These are phyloP conservation scores for Schwanniomyces occidentalis DNA, from an alignment of 805 yeast genomes.

Conservation along the genomic window DNA sequence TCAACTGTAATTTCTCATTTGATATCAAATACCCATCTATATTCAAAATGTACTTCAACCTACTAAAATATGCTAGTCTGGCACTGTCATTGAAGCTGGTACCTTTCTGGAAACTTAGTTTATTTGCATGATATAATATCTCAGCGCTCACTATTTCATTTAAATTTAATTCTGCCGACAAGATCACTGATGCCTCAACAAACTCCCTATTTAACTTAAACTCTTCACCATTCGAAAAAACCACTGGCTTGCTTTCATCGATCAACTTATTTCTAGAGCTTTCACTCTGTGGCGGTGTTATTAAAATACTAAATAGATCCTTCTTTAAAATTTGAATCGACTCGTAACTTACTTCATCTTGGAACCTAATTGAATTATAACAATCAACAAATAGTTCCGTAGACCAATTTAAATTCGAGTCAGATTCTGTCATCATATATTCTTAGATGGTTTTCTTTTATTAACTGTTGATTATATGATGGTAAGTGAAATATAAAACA, in stretches of 20 bases:
- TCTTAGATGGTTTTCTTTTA: constrained; percentile 1
- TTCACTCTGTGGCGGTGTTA: constrained; percentile 45
- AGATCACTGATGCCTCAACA: constrained; percentile 56
- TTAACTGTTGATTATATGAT: no score
- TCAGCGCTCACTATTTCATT: constrained; percentile 81
- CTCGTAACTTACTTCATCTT: constrained; percentile 20
- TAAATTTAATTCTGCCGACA: constrained; percentile 50
- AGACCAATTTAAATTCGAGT: constrained; percentile 33
- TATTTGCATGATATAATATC: constrained; percentile 51
- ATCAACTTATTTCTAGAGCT: constrained; percentile 49
- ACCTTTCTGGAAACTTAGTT: constrained; percentile 44
- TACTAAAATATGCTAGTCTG: constrained; percentile 61
- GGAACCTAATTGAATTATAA: constrained; percentile 44
- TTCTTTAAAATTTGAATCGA: constrained; percentile 33
- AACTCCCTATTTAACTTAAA: constrained; percentile 68
- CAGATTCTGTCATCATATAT: constrained; percentile 2
- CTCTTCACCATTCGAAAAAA: constrained; percentile 57
- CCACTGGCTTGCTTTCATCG: constrained; percentile 28
- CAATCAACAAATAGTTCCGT: constrained; percentile 42
- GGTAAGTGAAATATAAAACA: background rate
- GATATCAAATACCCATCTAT: constrained; percentile 43
- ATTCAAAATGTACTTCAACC: constrained; percentile 74
- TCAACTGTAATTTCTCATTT: constrained; percentile 18
- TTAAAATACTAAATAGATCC: constrained; percentile 47
- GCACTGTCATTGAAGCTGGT: constrained; percentile 59